phyloP scores from a whole-genome alignment of 2,329 filamentous ascomycete species.

The Rutstroemia sydowiana region DNA sequence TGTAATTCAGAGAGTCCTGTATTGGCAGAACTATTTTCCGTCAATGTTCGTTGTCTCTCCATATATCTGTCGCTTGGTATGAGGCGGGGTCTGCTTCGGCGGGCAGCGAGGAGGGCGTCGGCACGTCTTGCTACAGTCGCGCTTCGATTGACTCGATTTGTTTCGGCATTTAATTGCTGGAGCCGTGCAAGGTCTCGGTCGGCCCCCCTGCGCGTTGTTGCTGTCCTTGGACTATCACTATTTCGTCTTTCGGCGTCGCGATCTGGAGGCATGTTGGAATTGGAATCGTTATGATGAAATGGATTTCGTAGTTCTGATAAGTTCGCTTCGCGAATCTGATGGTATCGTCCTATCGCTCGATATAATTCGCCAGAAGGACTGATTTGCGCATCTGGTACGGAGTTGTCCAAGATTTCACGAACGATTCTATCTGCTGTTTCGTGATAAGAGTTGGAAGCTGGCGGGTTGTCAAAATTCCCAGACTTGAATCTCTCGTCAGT shows the following conservation, averaged over 20 bases:
- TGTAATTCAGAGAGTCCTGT: slow-evolving; percentile 21
- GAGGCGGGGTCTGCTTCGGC: slow-evolving; percentile 21
- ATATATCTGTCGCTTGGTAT: slow-evolving; percentile 24
- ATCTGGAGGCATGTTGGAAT: slow-evolving; percentile 3
- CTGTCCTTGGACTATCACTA: background rate
- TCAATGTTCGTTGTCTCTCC: slow-evolving; percentile 23
- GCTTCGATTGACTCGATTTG: slow-evolving; percentile 12
- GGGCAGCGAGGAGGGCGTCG: slow-evolving; percentile 7
- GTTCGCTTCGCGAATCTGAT: background rate
- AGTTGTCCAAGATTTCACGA: slow-evolving; percentile 35
- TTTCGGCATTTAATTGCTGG: slow-evolving; percentile 12
- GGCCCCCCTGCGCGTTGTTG: slow-evolving; percentile 12
- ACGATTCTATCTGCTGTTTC: slow-evolving; percentile 30
- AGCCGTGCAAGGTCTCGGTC: background rate
- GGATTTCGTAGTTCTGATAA: background rate
- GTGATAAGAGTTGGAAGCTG: slow-evolving; percentile 20
- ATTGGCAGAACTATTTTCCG: slow-evolving; percentile 2
- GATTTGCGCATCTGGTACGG: slow-evolving; percentile 32
- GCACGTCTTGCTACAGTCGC: slow-evolving; percentile 7
- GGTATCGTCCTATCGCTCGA: slow-evolving; percentile 33
- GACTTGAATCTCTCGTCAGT: no score
- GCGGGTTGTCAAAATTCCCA: slow-evolving; percentile 24
- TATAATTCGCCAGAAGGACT: slow-evolving; percentile 38
- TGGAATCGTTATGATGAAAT: background rate
- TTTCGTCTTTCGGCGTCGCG: background rate